Conservation (phyloP, 352 stramenopile genomes). For the Pythium sp. region DNA sequence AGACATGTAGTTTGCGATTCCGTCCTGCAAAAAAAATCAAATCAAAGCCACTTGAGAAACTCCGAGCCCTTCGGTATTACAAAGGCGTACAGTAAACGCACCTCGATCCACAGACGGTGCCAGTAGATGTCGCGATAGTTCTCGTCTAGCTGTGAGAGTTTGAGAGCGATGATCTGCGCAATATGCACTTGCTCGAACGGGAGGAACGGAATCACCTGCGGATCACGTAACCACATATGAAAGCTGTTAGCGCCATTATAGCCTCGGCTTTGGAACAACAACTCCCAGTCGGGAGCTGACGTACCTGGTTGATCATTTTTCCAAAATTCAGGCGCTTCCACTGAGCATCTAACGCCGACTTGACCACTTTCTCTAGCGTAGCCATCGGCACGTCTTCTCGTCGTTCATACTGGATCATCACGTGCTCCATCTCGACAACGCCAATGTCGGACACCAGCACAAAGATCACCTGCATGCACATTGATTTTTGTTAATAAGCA, state of each 20-base stretch:
- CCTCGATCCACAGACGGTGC: constrained; percentile 71
- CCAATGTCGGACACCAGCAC: constrained; percentile 89
- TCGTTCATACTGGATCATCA: constrained; percentile 82
- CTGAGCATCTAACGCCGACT: constrained; percentile 74
- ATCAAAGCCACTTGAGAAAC: neutral
- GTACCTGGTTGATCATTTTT: constrained; percentile 87
- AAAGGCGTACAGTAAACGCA: constrained; percentile 18
- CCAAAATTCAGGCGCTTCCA: constrained; percentile 88
- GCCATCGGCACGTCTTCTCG: constrained; percentile 59
- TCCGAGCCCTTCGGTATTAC: neutral
- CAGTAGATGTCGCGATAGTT: constrained; percentile 79
- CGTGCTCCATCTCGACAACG: constrained; percentile 78
- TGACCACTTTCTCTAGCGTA: constrained; percentile 74
- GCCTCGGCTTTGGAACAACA: neutral
- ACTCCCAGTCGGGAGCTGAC: neutral
- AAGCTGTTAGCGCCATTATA: neutral
- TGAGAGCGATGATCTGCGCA: constrained; percentile 75
- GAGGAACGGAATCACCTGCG: constrained; percentile 85
- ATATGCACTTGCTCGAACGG: constrained; percentile 85
- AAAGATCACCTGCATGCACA: constrained; percentile 70
- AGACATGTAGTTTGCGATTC: constrained; percentile 70
- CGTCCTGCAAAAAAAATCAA: constrained; percentile 24
- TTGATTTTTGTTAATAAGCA: neutral
- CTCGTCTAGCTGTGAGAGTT: constrained; percentile 66
- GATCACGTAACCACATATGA: neutral